Evolutionary conservation across 176 grass and related monocot species (phyloP).

Genomic region (Cenchrus fungigraminus): DNA sequence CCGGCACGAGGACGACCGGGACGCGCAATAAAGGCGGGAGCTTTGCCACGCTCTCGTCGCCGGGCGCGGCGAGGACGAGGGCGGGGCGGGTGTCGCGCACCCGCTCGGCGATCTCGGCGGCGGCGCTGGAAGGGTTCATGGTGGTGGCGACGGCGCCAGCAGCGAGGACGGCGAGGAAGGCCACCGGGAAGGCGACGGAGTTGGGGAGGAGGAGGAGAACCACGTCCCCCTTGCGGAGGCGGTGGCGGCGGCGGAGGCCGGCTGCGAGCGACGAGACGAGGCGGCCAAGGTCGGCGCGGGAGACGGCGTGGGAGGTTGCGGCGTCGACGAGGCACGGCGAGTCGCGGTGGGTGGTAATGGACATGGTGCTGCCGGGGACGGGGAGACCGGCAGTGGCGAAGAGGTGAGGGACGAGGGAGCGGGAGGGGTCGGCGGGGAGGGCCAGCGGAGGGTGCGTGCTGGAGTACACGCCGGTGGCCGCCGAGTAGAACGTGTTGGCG

Average conservation of each 20-base stretch:
- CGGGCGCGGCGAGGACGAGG: slow-evolving; percentile 52
- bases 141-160: slow-evolving; percentile 56
- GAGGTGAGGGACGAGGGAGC: slow-evolving; percentile 72
- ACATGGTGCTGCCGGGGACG: no score
- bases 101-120: slow-evolving; percentile 60
- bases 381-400: slow-evolving; percentile 35
- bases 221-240: slow-evolving; percentile 40
- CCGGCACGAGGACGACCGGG: slow-evolving; percentile 61
- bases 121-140: slow-evolving; percentile 61
- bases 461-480: slow-evolving; percentile 59
- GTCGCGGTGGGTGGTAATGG: slow-evolving; percentile 34
- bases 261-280: slow-evolving; percentile 60
- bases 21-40: slow-evolving; percentile 25
- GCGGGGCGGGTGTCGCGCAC: slow-evolving; percentile 17
- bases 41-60: slow-evolving; percentile 29
- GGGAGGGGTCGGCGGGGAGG: slow-evolving; percentile 54
- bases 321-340: slow-evolving; percentile 55
- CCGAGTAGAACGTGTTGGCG: slow-evolving; percentile 56
- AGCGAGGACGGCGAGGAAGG: slow-evolving; percentile 65
- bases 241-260: slow-evolving; percentile 43
- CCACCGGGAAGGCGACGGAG: slow-evolving; percentile 63
- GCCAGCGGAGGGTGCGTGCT: slow-evolving; percentile 50
- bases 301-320: slow-evolving; percentile 45
- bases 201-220: slow-evolving; percentile 74
- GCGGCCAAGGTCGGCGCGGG: slow-evolving; percentile 51